Percentiles rank a stretch among this genome's conserved stretches.
These are phyloP conservation scores for Magnolia sinica DNA, from an alignment of 164 flowering plant genomes.

Conservation along the genomic window DNA sequence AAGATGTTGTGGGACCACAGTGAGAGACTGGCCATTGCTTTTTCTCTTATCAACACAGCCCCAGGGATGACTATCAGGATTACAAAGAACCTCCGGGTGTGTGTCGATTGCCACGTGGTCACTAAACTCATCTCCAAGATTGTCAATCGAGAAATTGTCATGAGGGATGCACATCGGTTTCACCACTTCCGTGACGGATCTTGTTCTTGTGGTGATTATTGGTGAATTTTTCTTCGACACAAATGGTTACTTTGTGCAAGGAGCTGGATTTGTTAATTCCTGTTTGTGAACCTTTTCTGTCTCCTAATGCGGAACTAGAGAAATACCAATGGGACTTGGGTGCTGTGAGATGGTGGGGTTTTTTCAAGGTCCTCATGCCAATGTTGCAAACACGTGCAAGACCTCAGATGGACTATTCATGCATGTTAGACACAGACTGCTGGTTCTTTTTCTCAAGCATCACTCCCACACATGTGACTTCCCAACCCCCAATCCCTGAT, in stretches of 20 bases:
- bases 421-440: too few species aligned
- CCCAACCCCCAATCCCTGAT: too few species aligned
- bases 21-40: conserved; percentile 48
- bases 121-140: conserved; percentile 40
- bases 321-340: background rate
- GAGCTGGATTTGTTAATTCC: background rate
- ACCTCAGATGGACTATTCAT: too few species aligned
- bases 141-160: conserved; percentile 31
- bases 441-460: too few species aligned
- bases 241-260: background rate
- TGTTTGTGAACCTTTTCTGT: background rate
- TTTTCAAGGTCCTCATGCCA: too few species aligned
- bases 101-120: conserved; percentile 41
- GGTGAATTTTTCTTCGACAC: conserved; percentile 20
- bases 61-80: conserved; percentile 32
- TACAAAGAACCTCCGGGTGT: conserved; percentile 43
- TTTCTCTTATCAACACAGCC: conserved; percentile 34
- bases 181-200: conserved; percentile 35
- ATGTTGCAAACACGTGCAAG: too few species aligned
- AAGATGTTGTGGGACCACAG: conserved; percentile 48
- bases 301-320: background rate
- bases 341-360: background rate
- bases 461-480: too few species aligned
- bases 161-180: conserved; percentile 39
- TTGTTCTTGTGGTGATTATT: conserved; percentile 43